Percentiles rank a stretch among this genome's conserved stretches.
These are phyloP conservation scores for Coemansia sp. DNA, from an alignment of 192 early-diverging fungal species.

Conservation along the genomic window DNA sequence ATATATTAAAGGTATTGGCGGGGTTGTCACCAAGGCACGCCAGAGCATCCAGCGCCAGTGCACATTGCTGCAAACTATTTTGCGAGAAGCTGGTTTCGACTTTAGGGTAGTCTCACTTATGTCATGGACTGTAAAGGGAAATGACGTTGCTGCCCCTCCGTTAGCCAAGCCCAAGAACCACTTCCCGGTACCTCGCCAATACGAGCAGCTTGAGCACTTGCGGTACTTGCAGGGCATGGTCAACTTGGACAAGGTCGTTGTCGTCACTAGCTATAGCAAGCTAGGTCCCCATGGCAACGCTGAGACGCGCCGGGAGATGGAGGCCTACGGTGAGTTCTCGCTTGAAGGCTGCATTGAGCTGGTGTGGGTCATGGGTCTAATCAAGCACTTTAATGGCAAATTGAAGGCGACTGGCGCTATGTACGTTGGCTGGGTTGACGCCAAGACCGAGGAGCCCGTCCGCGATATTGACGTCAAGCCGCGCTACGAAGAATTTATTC, in stretches of 20 bases:
- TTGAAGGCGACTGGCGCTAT: not conserved
- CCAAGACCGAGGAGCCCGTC: constrained; percentile 75
- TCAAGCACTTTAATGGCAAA: constrained; percentile 73
- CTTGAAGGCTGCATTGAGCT: constrained; percentile 82
- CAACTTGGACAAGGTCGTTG: constrained; percentile 86
- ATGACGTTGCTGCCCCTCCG: no score
- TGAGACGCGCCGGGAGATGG: constrained; percentile 95
- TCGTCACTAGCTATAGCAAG: constrained; percentile 88
- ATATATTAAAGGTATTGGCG: constrained; percentile 51
- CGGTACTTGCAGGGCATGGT: constrained; percentile 69
- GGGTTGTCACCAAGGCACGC: not conserved
- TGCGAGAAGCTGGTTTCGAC: not conserved
- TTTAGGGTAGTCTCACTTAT: no score
- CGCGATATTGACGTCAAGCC: constrained; percentile 81
- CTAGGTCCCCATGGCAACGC: constrained; percentile 88
- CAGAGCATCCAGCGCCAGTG: no score
- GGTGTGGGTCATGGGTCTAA: constrained; percentile 95
- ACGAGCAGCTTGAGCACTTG: constrained; percentile 65
- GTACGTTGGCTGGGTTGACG: constrained; percentile 81
- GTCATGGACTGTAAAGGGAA: no score
- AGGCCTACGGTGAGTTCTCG: constrained; percentile 63
- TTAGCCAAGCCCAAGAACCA: constrained; percentile 86
- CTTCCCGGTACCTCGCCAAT: constrained; percentile 71
- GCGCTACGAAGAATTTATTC: constrained; percentile 84
- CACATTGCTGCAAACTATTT: no score